Base-by-base conservation (phyloP, 2,329 filamentous ascomycete genomes). In the Acephala macrosclerotiorum region DNA sequence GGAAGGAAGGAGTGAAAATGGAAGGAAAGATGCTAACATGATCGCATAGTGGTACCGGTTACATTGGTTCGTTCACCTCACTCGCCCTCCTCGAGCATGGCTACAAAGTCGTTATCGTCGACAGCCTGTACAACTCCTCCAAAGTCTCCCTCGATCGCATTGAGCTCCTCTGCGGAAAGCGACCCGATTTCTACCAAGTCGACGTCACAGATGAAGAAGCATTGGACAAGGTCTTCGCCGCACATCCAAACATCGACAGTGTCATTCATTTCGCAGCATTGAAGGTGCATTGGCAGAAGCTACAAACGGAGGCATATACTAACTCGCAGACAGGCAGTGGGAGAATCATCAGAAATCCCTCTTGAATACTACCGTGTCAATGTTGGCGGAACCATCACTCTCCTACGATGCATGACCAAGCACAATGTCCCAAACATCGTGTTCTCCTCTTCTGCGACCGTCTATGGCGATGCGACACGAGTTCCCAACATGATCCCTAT, bases 401-500 rank as follows among this genome's bases (percentile, higher is more conserved):
- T 99, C 57, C 87, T 99, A 69, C 87, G 89, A 70, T 89, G 90
- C 76, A 98, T 99, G 94, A 86, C 88, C 77, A 90, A 89, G 79
- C 89, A 97, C 85, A 91, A 95, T 80, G 94, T 99, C 73, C 88
- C 88, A 81, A 98, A 97, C 85, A 96, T 99, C 75, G 96, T 99
- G 81, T 99, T 99, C 84, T 98, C 95, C 67, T 97, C 94, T 69
- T 97, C 94, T 1, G 96, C 96, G 38, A 99, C 96, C 73, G 96
- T 99, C 72, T 99, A 99, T 80, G 96, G 96, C 77, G 96, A 99
- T 80, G 96, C 95, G 61, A 98, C 96, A 55, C 92, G 94, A 77
- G 93, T 97, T 82, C 89, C 91, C 73, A 91, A 96, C 85, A 99
- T 99, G 96, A 99, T 99, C 72, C 96, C 96, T 70, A 99, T 99